Base-by-base conservation (phyloP, 2,329 filamentous ascomycete genomes). In the Sporothrix schenckii region DNA sequence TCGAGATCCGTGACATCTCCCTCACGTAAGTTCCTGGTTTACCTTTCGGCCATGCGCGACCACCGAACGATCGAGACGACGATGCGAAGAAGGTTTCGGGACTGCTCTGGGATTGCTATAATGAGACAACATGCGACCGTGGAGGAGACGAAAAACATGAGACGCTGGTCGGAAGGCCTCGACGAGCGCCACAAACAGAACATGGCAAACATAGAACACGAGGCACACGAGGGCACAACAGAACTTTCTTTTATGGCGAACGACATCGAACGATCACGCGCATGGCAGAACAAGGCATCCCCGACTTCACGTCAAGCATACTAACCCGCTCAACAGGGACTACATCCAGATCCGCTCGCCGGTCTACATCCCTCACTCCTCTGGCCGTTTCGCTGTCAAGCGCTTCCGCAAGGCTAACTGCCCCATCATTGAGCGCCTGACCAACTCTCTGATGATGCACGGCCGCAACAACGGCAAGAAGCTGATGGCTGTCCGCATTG, bases 391-490 rank as follows among this genome's bases (percentile, higher is more conserved):
- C 90, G 95, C 95, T 82, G 89, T 91, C 86, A 99, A 99, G 93
- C 92, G 96, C 82, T 99, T 99, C 93, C 92, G 95, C 88, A 99
- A 99, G 91, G 95, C 96, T 83, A 96, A 98, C 90, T 99, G 95
- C 92, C 95, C 95, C 80, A 98, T 99, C 91, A 97, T 99, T 83
- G 95, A 99, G 92, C 94, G 95, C 84, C 91, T 99, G 80, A 99
- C 95, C 89, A 99, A 99, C 92, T 98, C 95, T 73, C 91, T 99
- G 83, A 99, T 99, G 96, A 98, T 98, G 94, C 97, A 99, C 91
- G 95, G 95, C 86, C 95, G 95, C 87, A 99, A 99, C 92, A 99
- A 97, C 92, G 95, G 95, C 86, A 99, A 99, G 92, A 99, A 99
- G 93, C 91, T 98, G 82, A 97, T 97, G 94, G 96, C 95, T 82